phyloP scores from a whole-genome alignment of 163 green algal species.

The Coccomyxa subellipsoidea region DNA sequence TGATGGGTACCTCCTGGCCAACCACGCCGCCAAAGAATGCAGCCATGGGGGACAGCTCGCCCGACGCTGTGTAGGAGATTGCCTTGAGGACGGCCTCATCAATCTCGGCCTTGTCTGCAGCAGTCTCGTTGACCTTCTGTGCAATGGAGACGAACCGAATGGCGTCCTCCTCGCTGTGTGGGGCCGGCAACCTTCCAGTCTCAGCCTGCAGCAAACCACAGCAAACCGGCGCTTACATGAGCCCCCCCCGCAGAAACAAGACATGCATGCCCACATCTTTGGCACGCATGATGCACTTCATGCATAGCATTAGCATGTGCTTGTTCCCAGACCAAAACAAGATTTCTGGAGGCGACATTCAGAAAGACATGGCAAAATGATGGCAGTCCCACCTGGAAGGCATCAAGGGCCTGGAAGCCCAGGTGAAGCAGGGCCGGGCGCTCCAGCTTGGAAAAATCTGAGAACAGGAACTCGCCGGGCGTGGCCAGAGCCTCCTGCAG shows the following conservation, averaged over 20 bases:
- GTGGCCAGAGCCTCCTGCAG: constrained; percentile 65
- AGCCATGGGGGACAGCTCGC: constrained; percentile 89
- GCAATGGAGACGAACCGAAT: constrained; percentile 61
- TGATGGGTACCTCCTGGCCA: constrained; percentile 91
- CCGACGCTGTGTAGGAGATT: constrained; percentile 61
- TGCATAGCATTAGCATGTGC: not conserved
- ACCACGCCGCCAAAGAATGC: constrained; percentile 97
- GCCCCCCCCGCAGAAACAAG: no score
- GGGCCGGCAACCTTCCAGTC: constrained; percentile 51
- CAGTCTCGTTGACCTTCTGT: constrained; percentile 50
- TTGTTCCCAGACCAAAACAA: no score
- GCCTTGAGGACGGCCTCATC: constrained; percentile 66
- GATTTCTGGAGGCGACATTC: no score
- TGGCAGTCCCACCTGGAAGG: constrained; percentile 54
- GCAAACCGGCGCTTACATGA: not conserved
- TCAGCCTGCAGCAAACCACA: constrained; percentile 38
- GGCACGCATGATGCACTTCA: not conserved
- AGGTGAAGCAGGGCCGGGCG: constrained; percentile 82
- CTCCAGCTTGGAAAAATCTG: constrained; percentile 94
- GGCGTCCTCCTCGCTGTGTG: constrained; percentile 67
- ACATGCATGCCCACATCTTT: no score
- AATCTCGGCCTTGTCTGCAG: constrained; percentile 47
- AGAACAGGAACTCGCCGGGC: constrained; percentile 94
- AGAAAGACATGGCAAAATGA: no score
- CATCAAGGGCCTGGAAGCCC: constrained; percentile 84